phyloP scores from a whole-genome alignment of 495 filamentous ascomycete genomes.

The Penicillium diatomitis region DNA sequence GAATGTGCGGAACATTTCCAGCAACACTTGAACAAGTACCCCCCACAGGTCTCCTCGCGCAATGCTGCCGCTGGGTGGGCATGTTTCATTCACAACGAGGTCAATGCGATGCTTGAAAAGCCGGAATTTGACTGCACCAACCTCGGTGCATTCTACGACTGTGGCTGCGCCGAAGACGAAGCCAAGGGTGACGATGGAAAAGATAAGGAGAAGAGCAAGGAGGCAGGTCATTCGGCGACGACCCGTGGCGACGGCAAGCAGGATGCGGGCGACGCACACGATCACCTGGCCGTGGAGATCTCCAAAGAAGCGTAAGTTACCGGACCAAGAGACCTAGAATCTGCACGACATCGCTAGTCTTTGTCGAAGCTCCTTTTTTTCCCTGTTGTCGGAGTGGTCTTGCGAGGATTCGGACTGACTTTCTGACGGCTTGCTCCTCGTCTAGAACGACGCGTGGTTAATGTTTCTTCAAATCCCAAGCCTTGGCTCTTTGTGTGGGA shows the following conservation, averaged over 20 bases:
- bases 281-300: constrained; percentile 28
- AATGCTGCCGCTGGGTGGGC: constrained; percentile 84
- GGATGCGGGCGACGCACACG: constrained; percentile 2
- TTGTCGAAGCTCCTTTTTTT: neutral
- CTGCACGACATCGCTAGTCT: neutral
- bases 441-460: constrained; percentile 25
- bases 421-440: neutral
- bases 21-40: constrained; percentile 67
- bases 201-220: neutral
- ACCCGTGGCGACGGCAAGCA: constrained; percentile 3
- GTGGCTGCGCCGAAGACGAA: constrained; percentile 79
- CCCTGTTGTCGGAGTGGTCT: neutral
- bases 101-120: constrained; percentile 82
- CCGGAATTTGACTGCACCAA: constrained; percentile 77
- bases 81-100: constrained; percentile 89
- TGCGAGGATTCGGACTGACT: neutral
- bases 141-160: constrained; percentile 91
- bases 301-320: constrained; percentile 33
- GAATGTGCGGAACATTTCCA: constrained; percentile 93
- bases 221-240: neutral
- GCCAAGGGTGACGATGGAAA: constrained; percentile 7
- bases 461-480: neutral
- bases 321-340: no score
- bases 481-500: no score
- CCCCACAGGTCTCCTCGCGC: constrained; percentile 82